Evolutionary conservation across 345 rosid species (phyloP).

Genomic region (Murraya paniculata): DNA sequence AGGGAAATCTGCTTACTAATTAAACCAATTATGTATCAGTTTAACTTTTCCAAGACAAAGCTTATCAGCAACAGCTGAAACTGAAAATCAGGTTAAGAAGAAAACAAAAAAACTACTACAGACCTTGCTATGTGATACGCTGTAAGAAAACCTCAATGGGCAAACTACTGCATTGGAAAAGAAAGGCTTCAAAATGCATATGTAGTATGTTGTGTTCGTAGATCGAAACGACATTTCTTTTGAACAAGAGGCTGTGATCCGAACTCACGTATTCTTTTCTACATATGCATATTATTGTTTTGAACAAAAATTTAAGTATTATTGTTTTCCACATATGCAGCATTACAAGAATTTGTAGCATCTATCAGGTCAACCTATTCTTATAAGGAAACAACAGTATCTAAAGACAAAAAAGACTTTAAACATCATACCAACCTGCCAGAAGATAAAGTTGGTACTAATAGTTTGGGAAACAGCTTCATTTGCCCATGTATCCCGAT

Average conservation of each 20-base stretch:
- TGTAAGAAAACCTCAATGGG: neutral
- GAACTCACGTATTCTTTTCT: too few species aligned
- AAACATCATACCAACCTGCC: constrained; percentile 65
- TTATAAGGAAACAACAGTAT: neutral
- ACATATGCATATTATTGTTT: too few species aligned
- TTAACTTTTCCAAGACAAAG: neutral
- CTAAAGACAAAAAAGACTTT: neutral
- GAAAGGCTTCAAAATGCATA: neutral
- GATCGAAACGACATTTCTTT: too few species aligned
- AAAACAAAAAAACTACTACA: neutral
- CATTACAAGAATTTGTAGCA: neutral
- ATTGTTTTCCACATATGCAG: too few species aligned
- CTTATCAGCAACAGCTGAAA: neutral
- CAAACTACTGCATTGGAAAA: neutral
- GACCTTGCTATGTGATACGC: neutral
- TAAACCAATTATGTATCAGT: neutral
- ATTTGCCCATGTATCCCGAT: constrained; percentile 99
- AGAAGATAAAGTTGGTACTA: constrained; percentile 85
- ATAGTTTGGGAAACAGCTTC: constrained; percentile 90
- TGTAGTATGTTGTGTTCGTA: too few species aligned
- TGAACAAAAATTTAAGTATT: too few species aligned
- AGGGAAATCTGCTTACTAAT: neutral
- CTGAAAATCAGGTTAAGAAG: neutral
- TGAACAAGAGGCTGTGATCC: too few species aligned
- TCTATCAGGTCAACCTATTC: neutral